A percentile compares a stretch with the other conserved stretches of the same genome.
Evolutionary conservation across 805 yeast genomes (phyloP).

Genomic region (Zygotorulaspora florentina): DNA sequence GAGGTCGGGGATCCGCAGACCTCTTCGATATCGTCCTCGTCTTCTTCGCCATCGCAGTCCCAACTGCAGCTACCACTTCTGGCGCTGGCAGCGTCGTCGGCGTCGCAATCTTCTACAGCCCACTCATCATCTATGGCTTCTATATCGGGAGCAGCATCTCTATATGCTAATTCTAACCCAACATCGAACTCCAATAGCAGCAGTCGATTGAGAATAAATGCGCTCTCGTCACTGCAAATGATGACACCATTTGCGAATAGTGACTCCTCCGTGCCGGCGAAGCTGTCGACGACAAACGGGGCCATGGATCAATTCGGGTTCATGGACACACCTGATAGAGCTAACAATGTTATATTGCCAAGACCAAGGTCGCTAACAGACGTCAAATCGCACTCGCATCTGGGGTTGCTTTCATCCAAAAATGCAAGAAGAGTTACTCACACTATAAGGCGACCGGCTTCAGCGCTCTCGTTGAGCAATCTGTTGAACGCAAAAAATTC

Average conservation of each 20-base stretch:
- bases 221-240: slow-evolving; percentile 51
- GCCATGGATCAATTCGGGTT: slow-evolving; percentile 9
- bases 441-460: slow-evolving; percentile 22
- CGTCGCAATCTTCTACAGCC: neutral
- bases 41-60: slow-evolving; percentile 10
- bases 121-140: neutral
- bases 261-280: slow-evolving; percentile 15
- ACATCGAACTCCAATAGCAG: slow-evolving; percentile 7
- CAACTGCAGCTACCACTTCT: neutral
- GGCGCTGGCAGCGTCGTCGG: slow-evolving; percentile 1
- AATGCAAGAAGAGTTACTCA: neutral
- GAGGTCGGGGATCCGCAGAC: slow-evolving; percentile 6
- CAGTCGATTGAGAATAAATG: slow-evolving; percentile 31
- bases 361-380: slow-evolving; percentile 29
- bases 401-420: slow-evolving; percentile 2
- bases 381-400: slow-evolving; percentile 1
- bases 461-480: slow-evolving; percentile 24
- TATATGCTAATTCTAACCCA: neutral
- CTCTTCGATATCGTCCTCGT: slow-evolving; percentile 2
- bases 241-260: slow-evolving; percentile 51
- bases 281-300: neutral
- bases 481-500: slow-evolving; percentile 13
- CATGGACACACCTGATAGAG: slow-evolving; percentile 22
- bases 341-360: slow-evolving; percentile 11
- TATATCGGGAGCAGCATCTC: neutral